A percentile compares a stretch with the other conserved stretches of the same genome.
Evolutionary conservation across 257 asterid genomes (phyloP).

Genomic region (Nicotiana obtusifolia): DNA sequence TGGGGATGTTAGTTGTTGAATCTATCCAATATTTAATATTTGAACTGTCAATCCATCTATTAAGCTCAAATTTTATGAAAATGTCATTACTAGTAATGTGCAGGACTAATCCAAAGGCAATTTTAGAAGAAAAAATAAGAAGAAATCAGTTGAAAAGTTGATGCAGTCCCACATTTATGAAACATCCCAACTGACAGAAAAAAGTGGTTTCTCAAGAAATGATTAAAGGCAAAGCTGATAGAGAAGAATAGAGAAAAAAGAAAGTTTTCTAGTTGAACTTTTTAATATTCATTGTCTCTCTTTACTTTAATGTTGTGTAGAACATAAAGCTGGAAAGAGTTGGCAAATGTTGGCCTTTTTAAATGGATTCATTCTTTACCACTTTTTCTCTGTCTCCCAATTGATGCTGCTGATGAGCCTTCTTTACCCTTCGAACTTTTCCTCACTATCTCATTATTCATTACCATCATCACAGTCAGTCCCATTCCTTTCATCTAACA

Average conservation of each 20-base stretch:
- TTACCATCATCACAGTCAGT: conserved; percentile 24
- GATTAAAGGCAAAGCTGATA: background rate
- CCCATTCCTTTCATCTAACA: conserved; percentile 5
- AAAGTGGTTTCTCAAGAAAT: background rate
- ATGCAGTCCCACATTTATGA: background rate
- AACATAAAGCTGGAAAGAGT: conserved; percentile 3
- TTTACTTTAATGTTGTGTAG: background rate
- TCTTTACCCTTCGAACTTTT: background rate
- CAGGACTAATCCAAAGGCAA: too few species aligned
- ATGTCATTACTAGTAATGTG: too few species aligned
- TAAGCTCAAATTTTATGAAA: too few species aligned
- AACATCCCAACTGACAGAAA: background rate
- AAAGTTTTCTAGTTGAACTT: background rate
- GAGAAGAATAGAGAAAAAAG: background rate
- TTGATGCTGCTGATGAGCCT: background rate
- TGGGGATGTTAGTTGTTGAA: too few species aligned
- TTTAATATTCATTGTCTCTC: background rate
- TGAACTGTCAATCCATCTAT: too few species aligned
- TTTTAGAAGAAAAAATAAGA: too few species aligned
- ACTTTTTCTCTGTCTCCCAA: background rate
- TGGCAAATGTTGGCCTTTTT: conserved; percentile 7
- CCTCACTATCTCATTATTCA: conserved; percentile 1
- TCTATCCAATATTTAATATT: too few species aligned
- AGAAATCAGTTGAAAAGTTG: too few species aligned
- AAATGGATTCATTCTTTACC: background rate